Base-by-base conservation (phyloP, 2,329 filamentous ascomycete genomes). In the Paracorniculantispora psalliotae region DNA sequence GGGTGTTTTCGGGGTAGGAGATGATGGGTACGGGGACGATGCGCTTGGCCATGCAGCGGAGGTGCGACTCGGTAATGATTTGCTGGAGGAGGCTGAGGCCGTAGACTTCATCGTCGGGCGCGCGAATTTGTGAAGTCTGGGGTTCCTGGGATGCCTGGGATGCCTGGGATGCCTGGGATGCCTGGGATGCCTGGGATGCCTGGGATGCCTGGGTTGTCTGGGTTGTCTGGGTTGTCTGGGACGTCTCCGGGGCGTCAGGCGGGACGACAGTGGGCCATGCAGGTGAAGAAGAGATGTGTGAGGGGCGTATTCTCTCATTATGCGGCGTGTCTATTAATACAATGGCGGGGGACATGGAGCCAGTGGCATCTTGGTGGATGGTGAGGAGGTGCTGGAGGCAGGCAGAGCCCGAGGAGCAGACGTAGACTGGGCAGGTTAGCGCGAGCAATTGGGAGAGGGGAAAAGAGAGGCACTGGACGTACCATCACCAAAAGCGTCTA, bases 401-500 rank as follows among this genome's bases (percentile, higher is more conserved):
- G 52, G 79, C 76, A 39, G 73, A 71, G 61, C 82, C 82, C 48
- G 79, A 79, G 59, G 77, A 73, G 68, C 81, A 85, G 35, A 82
- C 72, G 62, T 84, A 75, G 28, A 84, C 83, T 85, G 57, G 57
- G 17, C 4, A 35, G 37, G 43, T 61, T 25, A 62, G 59, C 37
- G 35, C 49, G 62, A 12, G 30, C 30, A 33, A 33, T 33, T 33
- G 12, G 10, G 6, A 23, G 25, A 23, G 13, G 25, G 4, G 17
- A 21, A 37, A 30, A 51, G 53, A 23, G 41, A 47, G 26, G 43
- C 37, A 51, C 55, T 59, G 39, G 44, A 28, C 75, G 63, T 67
- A 85, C 82, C 81, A 68, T 82, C 74, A 53, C 78, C 79, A 68
- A 85, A 85, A 39, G 78, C 73, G 60, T 81, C 74, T n/a, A 82